Evolutionary conservation across 2,329 filamentous ascomycete genomes (phyloP).

Genomic region (Cryoendolithus antarcticus): DNA sequence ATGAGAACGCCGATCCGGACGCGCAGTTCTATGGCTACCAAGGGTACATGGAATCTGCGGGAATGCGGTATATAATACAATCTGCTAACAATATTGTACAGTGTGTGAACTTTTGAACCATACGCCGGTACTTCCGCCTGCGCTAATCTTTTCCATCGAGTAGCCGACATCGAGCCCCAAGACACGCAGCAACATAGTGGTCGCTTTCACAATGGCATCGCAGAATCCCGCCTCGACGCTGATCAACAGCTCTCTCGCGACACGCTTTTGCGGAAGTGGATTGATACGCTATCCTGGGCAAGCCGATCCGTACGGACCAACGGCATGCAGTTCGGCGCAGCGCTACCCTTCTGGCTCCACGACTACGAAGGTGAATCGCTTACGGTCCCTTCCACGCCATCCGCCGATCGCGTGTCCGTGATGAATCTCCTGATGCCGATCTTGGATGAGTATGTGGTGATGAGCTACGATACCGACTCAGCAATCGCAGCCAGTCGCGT

Average conservation of each 20-base stretch:
- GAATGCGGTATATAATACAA: no score
- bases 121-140: no score
- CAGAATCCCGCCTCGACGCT: slow-evolving; percentile 2
- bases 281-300: slow-evolving; percentile 2
- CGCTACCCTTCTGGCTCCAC: slow-evolving; percentile 7
- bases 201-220: slow-evolving; percentile 6
- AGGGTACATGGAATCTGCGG: no score
- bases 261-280: slow-evolving; percentile 6
- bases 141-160: no score
- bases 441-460: slow-evolving; percentile 9
- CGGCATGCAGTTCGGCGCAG: slow-evolving; percentile 7
- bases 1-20: slow-evolving; percentile 2
- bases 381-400: background rate
- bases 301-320: slow-evolving; percentile 3
- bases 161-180: slow-evolving; percentile 6
- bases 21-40: slow-evolving; percentile 8
- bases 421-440: slow-evolving; percentile 9
- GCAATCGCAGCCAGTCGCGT: slow-evolving; percentile 1
- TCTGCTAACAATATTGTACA: no score
- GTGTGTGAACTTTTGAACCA: no score
- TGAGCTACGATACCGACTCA: slow-evolving; percentile 8
- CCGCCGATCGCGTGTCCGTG: background rate
- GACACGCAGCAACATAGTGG: background rate
- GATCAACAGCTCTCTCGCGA: slow-evolving; percentile 4
- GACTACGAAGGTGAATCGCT: slow-evolving; percentile 6